Evolutionary conservation across 2,329 filamentous ascomycete species (phyloP).

Genomic region (Beauveria sp.): DNA sequence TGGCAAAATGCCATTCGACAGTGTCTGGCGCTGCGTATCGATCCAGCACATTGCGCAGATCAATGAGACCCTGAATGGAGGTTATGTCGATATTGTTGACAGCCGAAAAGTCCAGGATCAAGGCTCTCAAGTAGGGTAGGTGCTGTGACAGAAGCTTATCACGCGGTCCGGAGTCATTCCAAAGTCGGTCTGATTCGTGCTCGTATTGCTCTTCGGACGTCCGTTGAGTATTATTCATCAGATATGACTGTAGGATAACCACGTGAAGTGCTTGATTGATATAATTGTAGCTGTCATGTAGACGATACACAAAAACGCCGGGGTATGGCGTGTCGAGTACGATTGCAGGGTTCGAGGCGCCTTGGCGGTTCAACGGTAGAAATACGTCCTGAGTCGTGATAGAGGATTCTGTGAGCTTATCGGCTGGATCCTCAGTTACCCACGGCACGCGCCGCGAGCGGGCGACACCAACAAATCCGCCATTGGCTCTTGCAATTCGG

Average conservation of each 20-base stretch:
- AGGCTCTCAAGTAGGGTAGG: slow-evolving; percentile 41
- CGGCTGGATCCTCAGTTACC: neutral
- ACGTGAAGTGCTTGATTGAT: slow-evolving; percentile 42
- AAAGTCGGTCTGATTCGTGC: slow-evolving; percentile 38
- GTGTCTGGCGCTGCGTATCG: slow-evolving; percentile 40
- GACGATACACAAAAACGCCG: slow-evolving; percentile 45
- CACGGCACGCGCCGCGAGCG: slow-evolving; percentile 15
- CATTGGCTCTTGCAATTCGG: slow-evolving; percentile 38
- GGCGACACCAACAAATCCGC: slow-evolving; percentile 37
- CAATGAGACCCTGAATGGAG: slow-evolving; percentile 48
- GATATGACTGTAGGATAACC: slow-evolving; percentile 31
- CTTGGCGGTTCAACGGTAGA: slow-evolving; percentile 32
- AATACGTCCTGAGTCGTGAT: slow-evolving; percentile 19
- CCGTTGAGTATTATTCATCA: slow-evolving; percentile 33
- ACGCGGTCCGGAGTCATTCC: slow-evolving; percentile 43
- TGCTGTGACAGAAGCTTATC: slow-evolving; percentile 19
- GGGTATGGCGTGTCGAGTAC: slow-evolving; percentile 36
- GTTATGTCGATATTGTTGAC: slow-evolving; percentile 53
- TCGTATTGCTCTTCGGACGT: slow-evolving; percentile 30
- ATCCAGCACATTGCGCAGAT: slow-evolving; percentile 47
- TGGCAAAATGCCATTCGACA: slow-evolving; percentile 48
- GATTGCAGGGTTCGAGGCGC: slow-evolving; percentile 38
- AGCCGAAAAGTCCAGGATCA: slow-evolving; percentile 51
- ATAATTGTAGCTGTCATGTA: slow-evolving; percentile 45
- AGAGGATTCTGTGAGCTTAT: neutral